Evolutionary conservation across 768 basidiomycete species (phyloP).

Genomic region (Pisolithus albus): DNA sequence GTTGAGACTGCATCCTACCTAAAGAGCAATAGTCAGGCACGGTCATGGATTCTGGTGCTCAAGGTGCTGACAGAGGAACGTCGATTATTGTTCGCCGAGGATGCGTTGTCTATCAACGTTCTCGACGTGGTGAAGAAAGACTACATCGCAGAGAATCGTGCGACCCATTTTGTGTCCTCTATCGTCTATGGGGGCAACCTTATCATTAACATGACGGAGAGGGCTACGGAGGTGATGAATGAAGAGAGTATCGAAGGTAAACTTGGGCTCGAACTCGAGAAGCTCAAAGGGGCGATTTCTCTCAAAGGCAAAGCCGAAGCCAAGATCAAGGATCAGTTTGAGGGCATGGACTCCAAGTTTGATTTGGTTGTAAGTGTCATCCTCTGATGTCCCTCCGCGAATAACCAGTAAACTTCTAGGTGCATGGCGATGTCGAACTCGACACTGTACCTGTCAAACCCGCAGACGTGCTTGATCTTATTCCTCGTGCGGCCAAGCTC

Average conservation of each 20-base stretch:
- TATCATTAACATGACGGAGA: constrained; percentile 8
- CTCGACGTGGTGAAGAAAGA: background rate
- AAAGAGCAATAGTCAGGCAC: background rate
- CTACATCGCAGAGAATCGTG: background rate
- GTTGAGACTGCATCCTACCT: background rate
- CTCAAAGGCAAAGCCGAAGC: background rate
- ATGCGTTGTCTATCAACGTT: background rate
- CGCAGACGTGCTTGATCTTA: background rate
- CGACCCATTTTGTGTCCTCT: constrained; percentile 1
- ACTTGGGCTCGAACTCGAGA: constrained; percentile 7
- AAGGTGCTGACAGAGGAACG: background rate
- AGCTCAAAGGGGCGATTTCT: constrained; percentile 11
- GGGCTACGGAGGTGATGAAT: constrained; percentile 3
- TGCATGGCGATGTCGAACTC: background rate
- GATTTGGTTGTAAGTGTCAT: background rate
- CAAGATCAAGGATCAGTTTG: background rate
- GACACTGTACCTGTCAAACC: background rate
- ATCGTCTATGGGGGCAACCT: constrained; percentile 1
- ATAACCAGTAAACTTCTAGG: background rate
- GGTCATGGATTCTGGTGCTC: background rate
- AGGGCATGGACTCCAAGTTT: background rate
- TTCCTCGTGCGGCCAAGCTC: background rate
- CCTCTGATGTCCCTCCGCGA: background rate
- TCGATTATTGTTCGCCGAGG: background rate
- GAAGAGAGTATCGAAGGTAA: constrained; percentile 11